Percentiles rank a stretch among this genome's conserved stretches.
phyloP scores from a whole-genome alignment of 2,329 filamentous ascomycete species.

The Hypoxylon sp. region DNA sequence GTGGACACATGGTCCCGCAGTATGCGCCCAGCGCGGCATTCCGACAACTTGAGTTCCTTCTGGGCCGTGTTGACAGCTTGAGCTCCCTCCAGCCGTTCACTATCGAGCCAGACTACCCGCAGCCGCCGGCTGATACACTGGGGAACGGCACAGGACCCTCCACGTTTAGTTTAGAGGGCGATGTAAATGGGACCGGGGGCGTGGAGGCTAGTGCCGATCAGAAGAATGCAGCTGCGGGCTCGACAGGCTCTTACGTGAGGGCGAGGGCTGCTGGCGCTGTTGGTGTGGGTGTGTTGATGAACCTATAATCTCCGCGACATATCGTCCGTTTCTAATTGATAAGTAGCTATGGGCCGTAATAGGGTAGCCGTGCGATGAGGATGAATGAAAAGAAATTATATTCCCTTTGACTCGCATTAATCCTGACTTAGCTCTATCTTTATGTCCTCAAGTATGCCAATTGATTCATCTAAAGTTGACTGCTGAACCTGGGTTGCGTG shows the following conservation, averaged over 20 bases:
- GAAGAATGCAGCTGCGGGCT: constrained; percentile 2
- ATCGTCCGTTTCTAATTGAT: background rate
- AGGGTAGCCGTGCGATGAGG: background rate
- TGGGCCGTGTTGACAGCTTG: constrained; percentile 73
- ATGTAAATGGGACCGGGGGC: background rate
- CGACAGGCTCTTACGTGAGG: background rate
- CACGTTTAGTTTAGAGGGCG: constrained; percentile 18
- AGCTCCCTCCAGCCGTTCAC: constrained; percentile 51
- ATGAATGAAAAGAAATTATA: background rate
- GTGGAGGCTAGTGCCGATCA: constrained; percentile 5
- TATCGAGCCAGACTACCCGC: constrained; percentile 48
- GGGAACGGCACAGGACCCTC: constrained; percentile 52
- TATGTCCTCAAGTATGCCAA: background rate
- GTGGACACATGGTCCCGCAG: constrained; percentile 78
- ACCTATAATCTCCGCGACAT: constrained; percentile 17
- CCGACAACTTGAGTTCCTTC: constrained; percentile 80
- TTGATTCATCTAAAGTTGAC: background rate
- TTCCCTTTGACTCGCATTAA: background rate
- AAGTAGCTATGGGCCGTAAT: background rate
- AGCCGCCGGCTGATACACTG: constrained; percentile 46
- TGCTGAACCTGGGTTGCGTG: background rate
- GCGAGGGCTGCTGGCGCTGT: background rate
- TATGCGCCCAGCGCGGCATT: constrained; percentile 79
- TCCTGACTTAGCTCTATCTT: background rate
- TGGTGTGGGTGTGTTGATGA: constrained; percentile 13